These are phyloP conservation scores for Tephrocybe sp. DNA, from an alignment of 768 basidiomycete genomes.

Conservation along the genomic window DNA sequence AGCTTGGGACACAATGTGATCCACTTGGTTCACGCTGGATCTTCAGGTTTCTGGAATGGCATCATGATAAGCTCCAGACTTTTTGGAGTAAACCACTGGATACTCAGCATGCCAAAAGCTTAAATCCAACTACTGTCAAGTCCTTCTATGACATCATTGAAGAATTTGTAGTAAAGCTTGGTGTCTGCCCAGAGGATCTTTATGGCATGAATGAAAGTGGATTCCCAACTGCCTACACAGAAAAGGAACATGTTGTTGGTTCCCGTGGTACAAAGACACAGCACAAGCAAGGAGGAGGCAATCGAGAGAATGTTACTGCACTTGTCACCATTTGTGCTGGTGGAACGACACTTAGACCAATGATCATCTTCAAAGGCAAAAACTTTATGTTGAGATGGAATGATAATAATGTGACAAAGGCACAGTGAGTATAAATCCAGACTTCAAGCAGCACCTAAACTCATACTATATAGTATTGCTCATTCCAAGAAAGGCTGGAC, in stretches of 20 bases:
- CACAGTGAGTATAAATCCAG: slow-evolving; percentile 25
- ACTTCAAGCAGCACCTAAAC: background rate
- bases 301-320: slow-evolving; percentile 31
- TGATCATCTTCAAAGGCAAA: slow-evolving; percentile 37
- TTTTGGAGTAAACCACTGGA: slow-evolving; percentile 30
- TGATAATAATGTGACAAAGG: slow-evolving; percentile 31
- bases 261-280: background rate
- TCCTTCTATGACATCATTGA: slow-evolving; percentile 21
- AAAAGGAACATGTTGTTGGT: background rate
- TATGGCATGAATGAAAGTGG: slow-evolving; percentile 41
- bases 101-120: slow-evolving; percentile 23
- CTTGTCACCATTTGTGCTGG: slow-evolving; percentile 38
- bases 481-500: slow-evolving; percentile 30
- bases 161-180: slow-evolving; percentile 16
- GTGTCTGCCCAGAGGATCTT: slow-evolving; percentile 19
- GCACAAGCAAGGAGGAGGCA: slow-evolving; percentile 19
- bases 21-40: slow-evolving; percentile 27
- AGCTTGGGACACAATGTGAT: slow-evolving; percentile 11
- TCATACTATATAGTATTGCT: slow-evolving; percentile 18
- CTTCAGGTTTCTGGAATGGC: slow-evolving; percentile 22
- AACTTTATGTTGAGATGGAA: slow-evolving; percentile 27
- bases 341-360: slow-evolving; percentile 26
- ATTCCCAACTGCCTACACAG: slow-evolving; percentile 17
- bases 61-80: slow-evolving; percentile 26
- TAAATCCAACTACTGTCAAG: slow-evolving; percentile 26